Base-by-base conservation (phyloP, 371 early-diverging fungal species). In the Circinella umbellata region DNA sequence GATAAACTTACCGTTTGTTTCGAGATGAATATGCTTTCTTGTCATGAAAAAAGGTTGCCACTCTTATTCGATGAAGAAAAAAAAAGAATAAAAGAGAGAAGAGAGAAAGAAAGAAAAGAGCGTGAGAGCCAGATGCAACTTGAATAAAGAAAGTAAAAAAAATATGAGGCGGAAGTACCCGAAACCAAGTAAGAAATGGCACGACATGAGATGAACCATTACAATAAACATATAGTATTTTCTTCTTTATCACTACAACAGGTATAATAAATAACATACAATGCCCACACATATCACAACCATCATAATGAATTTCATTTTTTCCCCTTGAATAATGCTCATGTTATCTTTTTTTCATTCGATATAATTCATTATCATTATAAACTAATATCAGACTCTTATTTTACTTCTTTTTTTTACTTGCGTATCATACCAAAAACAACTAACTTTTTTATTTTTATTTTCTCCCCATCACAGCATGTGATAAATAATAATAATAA, bases 61-160 rank as follows among this genome's bases (percentile, higher is more conserved):
- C 27, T 27, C 27, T 27, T 27, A 13, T 20, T 53, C 39, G 34
- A 35, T 66, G 42, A 66, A 54, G 47, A 51, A n/a, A 13, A n/a
- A 13, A 51, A 36, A 39, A 48, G 27, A 36, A 14, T 39, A 35
- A 55, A 47, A 42, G 38, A 73, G 20, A 66, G 27, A 61, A 54
- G 7, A 51, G 36, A 60, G 39, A 69, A 35, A 34, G 48, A 54
- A 69, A 20, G 34, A 39, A 55, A 48, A 69, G 64, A 51, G 57
- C 79, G 94, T 96, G 75, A 91, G 86, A 51, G 76, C 9, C 38
- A 39, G 17, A 18, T 85, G 17, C 95, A 93, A 77, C 94, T 94
- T 36, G 46, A 95, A 8, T 95, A 95, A 57, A 89, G 78, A 83
- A 95, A 95, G 18, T 14, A 65, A 49, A 53, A 34, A 66, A 39